Evolutionary conservation across 257 asterid species (phyloP), one percentile per base, ranked within the genome.

Genomic region (Capsicum baccatum): DNA sequence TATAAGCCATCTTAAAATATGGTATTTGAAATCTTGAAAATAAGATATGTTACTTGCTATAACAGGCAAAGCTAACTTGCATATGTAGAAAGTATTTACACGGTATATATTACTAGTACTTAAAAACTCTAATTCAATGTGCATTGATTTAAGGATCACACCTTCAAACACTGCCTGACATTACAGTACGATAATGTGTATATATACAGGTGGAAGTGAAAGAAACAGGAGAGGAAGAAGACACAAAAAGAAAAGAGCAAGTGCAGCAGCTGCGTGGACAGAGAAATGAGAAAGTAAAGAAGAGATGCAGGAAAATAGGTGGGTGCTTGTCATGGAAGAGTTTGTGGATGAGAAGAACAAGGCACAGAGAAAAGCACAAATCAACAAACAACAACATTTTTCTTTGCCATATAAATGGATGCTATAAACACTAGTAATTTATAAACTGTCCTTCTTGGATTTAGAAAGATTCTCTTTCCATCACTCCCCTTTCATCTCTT

Each of bases 311-410:
- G 21, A 19, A 74, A 74, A 21, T 78, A 1, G 50, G 82, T 54
- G 50, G 82, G 9, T 78, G 82, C 62, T 78, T 78, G 64, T 78
- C 82, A 14, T 78, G 64, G 82, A 52, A 8, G 64, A 76, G 63
- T 78, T 78, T 78, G 64, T 78, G 81, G 81, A 26, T 78, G 82
- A 78, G 64, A 78, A 78, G 63, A 78, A 54, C 5, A 78, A 52
- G 63, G 81, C 47, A 50, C 8, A 76, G 81, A 76, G 81, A 76
- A 48, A 78, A 33, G 50, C 82, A 54, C 15, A 78, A 78, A 54
- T 15, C 82, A 78, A 78, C 15, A 33, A 78, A 15, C 9, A 54
- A 26, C 50, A 78, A 78, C 44, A 26, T 54, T 78, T 78, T 78
- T 78, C 64, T 78, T 78, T 54, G 64, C 66, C 64, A 78, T 78